A percentile compares a stretch with the other conserved stretches of the same genome.
These are phyloP conservation scores for Dothidotthia symphoricarpi DNA, from an alignment of 2,329 filamentous ascomycete genomes.

Conservation along the genomic window DNA sequence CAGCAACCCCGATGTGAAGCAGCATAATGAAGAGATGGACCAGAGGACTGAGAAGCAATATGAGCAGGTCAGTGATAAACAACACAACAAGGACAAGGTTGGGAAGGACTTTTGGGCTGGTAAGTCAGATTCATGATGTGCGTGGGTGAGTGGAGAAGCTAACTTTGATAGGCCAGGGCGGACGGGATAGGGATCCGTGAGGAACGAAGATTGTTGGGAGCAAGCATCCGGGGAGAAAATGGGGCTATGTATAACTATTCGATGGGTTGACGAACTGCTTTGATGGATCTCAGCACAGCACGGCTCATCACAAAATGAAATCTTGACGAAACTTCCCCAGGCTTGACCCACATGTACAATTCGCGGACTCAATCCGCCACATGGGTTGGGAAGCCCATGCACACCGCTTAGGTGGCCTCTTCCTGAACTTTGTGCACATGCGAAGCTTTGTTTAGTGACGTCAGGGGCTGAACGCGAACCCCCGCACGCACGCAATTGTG, in stretches of 20 bases:
- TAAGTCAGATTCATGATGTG: slow-evolving; percentile 17
- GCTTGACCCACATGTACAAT: no score
- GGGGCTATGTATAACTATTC: no score
- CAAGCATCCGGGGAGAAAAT: not conserved
- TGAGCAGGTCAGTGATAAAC: slow-evolving; percentile 40
- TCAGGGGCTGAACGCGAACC: slow-evolving; percentile 15
- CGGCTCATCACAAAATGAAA: no score
- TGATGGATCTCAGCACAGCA: no score
- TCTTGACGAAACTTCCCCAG: no score
- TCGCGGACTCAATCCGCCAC: no score
- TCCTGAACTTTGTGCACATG: slow-evolving; percentile 14
- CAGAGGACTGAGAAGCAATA: slow-evolving; percentile 44
- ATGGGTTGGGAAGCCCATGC: no score
- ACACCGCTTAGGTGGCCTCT: no score
- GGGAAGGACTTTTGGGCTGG: slow-evolving; percentile 42
- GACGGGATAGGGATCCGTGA: slow-evolving; percentile 25
- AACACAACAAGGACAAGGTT: slow-evolving; percentile 45
- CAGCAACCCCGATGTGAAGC: slow-evolving; percentile 40
- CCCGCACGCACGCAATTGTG: slow-evolving; percentile 16
- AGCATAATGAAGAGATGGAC: slow-evolving; percentile 48
- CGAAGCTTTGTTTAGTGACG: slow-evolving; percentile 14
- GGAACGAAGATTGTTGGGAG: not conserved
- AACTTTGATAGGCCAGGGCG: slow-evolving; percentile 26
- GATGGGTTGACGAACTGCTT: no score
- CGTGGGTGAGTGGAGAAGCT: slow-evolving; percentile 1